Percentiles rank a stretch among this genome's conserved stretches.
phyloP scores from a whole-genome alignment of 345 rosid genomes.

The Corchorus olitorius region DNA sequence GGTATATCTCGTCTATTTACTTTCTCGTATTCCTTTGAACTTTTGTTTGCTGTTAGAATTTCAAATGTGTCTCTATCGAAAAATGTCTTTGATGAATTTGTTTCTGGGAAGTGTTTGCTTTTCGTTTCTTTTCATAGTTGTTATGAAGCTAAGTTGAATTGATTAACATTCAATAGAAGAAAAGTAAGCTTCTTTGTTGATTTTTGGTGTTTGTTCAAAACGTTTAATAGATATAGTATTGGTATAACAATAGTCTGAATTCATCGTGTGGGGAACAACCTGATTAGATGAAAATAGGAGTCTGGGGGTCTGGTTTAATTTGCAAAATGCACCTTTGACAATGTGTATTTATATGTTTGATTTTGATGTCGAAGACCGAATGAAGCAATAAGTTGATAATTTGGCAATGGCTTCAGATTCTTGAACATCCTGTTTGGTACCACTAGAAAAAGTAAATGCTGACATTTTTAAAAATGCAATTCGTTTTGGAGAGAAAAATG shows the following conservation, averaged over 20 bases:
- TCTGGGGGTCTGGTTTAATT: constrained; percentile 5
- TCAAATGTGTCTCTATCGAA: not conserved
- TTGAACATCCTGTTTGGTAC: not conserved
- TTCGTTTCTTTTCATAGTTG: no score
- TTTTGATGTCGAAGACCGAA: not conserved
- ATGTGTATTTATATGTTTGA: not conserved
- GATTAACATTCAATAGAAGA: no score
- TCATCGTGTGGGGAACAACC: not conserved
- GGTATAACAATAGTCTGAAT: not conserved
- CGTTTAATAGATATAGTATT: not conserved
- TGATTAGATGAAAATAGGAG: not conserved
- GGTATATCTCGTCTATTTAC: not conserved
- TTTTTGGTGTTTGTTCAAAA: no score
- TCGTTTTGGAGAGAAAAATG: no score
- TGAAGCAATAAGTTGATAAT: not conserved
- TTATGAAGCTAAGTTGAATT: no score
- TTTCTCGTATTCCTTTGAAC: not conserved
- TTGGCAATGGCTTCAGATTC: not conserved
- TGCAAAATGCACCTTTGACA: not conserved
- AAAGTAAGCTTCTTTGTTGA: no score
- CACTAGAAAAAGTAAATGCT: not conserved
- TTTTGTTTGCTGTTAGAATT: not conserved
- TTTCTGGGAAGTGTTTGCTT: not conserved
- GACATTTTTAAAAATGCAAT: no score
- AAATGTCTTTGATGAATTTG: not conserved